Evolutionary conservation across 2,329 filamentous ascomycete species (phyloP).

Genomic region (Apiospora arundinis): DNA sequence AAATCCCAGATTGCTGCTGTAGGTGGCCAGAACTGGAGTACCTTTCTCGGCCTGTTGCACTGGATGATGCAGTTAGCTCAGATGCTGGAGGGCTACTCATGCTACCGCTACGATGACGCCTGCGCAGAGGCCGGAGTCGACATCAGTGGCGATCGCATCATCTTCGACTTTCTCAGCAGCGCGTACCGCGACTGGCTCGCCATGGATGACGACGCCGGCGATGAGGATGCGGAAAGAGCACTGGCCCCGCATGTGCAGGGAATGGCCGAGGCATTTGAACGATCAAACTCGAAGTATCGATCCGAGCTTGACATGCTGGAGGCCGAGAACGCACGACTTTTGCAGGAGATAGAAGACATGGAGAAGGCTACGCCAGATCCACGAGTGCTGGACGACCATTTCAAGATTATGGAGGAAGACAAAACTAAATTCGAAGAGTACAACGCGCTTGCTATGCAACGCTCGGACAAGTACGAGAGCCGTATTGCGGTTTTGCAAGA

Average conservation of each 20-base stretch:
- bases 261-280: constrained; percentile 89
- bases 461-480: constrained; percentile 86
- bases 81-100: constrained; percentile 85
- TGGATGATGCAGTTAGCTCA: constrained; percentile 99
- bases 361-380: constrained; percentile 87
- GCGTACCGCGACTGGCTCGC: constrained; percentile 94
- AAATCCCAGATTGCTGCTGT: constrained; percentile 96
- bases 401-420: constrained; percentile 93
- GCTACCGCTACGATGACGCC: constrained; percentile 85
- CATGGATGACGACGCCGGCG: constrained; percentile 86
- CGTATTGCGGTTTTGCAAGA: constrained; percentile 83
- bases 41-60: constrained; percentile 90
- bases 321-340: constrained; percentile 79
- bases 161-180: constrained; percentile 88
- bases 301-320: constrained; percentile 87
- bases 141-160: constrained; percentile 87
- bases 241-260: constrained; percentile 83
- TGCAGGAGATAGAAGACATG: constrained; percentile 87
- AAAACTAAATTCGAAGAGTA: constrained; percentile 95
- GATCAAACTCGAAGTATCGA: constrained; percentile 81
- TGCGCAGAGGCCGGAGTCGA: constrained; percentile 89
- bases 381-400: constrained; percentile 83
- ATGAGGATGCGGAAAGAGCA: constrained; percentile 80
- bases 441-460: constrained; percentile 81
- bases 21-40: constrained; percentile 95